These are phyloP conservation scores for Excoecaria cochinchinensis DNA, from an alignment of 345 rosid species.

Conservation along the genomic window DNA sequence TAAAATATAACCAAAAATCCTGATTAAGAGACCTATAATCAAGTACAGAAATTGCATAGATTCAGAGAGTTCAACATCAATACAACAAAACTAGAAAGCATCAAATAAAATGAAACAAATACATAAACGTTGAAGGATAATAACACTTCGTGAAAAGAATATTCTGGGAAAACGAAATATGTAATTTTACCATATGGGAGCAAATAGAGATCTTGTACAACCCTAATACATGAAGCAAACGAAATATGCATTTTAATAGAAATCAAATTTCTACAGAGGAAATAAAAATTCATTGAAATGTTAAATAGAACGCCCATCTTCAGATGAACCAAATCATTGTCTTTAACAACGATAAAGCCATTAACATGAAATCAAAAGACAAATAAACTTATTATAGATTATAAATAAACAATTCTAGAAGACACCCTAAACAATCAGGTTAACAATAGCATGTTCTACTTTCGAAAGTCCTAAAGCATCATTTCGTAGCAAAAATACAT, in stretches of 20 bases:
- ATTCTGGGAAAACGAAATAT: too few species aligned
- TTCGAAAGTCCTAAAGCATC: not conserved
- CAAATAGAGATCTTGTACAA: not conserved
- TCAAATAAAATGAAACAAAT: too few species aligned
- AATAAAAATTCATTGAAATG: not conserved
- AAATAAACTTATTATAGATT: too few species aligned
- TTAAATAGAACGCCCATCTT: too few species aligned
- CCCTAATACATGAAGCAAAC: not conserved
- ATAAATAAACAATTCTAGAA: not conserved
- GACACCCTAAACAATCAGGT: not conserved
- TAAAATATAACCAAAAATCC: not conserved
- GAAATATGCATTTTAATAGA: too few species aligned
- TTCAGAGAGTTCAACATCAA: not conserved
- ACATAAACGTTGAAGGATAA: too few species aligned
- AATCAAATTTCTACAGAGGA: not conserved
- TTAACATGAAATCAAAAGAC: not conserved
- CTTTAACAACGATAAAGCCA: not conserved
- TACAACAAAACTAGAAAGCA: not conserved
- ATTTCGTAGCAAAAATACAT: not conserved
- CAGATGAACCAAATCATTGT: not conserved
- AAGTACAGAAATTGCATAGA: not conserved
- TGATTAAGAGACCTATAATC: not conserved
- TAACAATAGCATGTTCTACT: not conserved
- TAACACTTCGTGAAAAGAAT: too few species aligned
- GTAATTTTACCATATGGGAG: not conserved